These are phyloP conservation scores for Sindora glabra DNA, from an alignment of 306 rosid species.

Conservation along the genomic window DNA sequence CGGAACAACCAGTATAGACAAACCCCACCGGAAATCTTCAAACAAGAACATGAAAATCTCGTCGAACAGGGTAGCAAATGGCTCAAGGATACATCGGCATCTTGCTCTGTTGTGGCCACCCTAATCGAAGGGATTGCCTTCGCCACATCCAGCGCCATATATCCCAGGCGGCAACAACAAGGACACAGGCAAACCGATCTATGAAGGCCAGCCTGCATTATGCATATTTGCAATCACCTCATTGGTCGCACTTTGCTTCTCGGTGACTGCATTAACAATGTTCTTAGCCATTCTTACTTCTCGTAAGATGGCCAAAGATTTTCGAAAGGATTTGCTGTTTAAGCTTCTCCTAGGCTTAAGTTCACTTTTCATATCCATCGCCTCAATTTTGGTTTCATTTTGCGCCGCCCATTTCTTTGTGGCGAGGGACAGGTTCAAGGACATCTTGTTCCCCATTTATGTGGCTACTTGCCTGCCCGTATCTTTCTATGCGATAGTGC, in stretches of 20 bases:
- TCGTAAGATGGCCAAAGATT: constrained; percentile 30
- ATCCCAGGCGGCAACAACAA: constrained; percentile 13
- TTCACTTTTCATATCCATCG: constrained; percentile 41
- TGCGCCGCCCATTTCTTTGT: constrained; percentile 40
- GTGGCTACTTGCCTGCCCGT: constrained; percentile 29
- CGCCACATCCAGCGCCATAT: background rate
- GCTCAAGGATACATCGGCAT: background rate
- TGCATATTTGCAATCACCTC: constrained; percentile 31
- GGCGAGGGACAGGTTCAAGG: constrained; percentile 17
- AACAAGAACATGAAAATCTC: background rate
- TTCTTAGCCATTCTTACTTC: constrained; percentile 50
- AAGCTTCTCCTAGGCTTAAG: constrained; percentile 35
- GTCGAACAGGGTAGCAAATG: background rate
- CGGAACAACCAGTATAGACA: background rate
- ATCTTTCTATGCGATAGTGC: constrained; percentile 30
- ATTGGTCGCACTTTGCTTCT: constrained; percentile 37
- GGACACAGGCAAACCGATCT: constrained; percentile 5
- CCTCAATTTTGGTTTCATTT: constrained; percentile 35
- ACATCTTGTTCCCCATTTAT: constrained; percentile 20
- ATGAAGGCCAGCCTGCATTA: constrained; percentile 21
- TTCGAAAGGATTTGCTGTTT: constrained; percentile 17
- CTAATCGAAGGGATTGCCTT: constrained; percentile 6
- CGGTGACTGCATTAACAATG: constrained; percentile 37
- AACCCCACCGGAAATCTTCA: background rate
- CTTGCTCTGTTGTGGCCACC: constrained; percentile 11